Conservation (phyloP, 768 basidiomycete species). For the Suillus fuscotomentosus region DNA sequence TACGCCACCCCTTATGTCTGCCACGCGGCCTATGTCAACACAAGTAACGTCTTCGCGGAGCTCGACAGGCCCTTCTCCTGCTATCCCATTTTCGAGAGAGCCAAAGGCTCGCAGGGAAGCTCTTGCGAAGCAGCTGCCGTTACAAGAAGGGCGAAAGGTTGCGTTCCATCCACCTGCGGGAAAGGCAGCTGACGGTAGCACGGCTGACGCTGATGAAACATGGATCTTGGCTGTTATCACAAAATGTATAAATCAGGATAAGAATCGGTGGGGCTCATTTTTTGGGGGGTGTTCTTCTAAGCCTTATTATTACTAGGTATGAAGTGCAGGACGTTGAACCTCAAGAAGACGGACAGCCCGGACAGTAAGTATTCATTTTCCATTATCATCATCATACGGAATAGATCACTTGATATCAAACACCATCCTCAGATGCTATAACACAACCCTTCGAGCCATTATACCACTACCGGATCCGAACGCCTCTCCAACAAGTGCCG, state of each 20-base stretch:
- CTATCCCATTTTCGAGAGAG: conserved; percentile 57
- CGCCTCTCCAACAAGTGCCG: conserved; percentile 52
- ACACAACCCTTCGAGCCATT: conserved; percentile 65
- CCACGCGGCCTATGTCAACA: conserved; percentile 14
- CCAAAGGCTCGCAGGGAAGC: conserved; percentile 66
- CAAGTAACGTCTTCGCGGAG: conserved; percentile 35
- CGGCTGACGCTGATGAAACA: conserved; percentile 46
- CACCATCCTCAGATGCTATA: conserved; percentile 50
- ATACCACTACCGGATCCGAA: conserved; percentile 79
- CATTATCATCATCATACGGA: neutral
- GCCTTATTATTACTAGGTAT: conserved; percentile 46
- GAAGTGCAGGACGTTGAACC: conserved; percentile 86
- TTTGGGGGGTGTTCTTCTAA: neutral
- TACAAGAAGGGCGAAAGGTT: conserved; percentile 75
- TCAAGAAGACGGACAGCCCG: conserved; percentile 77
- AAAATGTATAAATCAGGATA: conserved; percentile 68
- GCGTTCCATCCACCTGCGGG: conserved; percentile 73
- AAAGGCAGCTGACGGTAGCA: conserved; percentile 49
- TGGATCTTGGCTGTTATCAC: conserved; percentile 84
- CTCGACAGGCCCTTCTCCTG: conserved; percentile 56
- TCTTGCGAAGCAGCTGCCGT: conserved; percentile 57
- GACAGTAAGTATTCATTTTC: conserved; percentile 35
- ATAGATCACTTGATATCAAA: neutral
- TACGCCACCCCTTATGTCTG: conserved; percentile 23
- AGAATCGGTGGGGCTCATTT: conserved; percentile 50